Conservation (phyloP, 768 basidiomycete genomes). For the Nidularia sp. region DNA sequence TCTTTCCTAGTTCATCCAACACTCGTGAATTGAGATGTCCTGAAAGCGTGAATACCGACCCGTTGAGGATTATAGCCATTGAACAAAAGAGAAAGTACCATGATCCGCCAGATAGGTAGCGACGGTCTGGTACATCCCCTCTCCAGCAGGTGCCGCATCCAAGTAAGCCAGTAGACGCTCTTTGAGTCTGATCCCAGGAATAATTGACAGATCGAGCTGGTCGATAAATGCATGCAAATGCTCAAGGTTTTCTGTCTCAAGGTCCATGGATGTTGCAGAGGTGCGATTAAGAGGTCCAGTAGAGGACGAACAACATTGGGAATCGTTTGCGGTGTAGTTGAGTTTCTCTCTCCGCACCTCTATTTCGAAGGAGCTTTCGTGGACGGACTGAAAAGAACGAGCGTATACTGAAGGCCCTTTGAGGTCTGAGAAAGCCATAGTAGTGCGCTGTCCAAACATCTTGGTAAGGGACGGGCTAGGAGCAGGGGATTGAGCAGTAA, state of each 20-base stretch:
- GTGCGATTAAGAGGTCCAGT: not conserved
- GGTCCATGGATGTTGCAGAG: not conserved
- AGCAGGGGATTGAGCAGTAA: too few relatives aligned
- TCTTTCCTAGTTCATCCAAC: slow-evolving; percentile 39
- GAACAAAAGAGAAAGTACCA: slow-evolving; percentile 16
- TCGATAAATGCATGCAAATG: slow-evolving; percentile 29
- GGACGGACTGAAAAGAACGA: slow-evolving; percentile 35
- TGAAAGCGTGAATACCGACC: slow-evolving; percentile 11
- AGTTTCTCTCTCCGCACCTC: slow-evolving; percentile 31
- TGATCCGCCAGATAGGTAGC: slow-evolving; percentile 32
- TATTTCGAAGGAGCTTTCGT: slow-evolving; percentile 43
- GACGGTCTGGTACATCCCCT: slow-evolving; percentile 37
- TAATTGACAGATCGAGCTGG: slow-evolving; percentile 28
- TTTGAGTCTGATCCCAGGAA: slow-evolving; percentile 47
- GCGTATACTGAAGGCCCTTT: slow-evolving; percentile 36
- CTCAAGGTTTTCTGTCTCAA: slow-evolving; percentile 22
- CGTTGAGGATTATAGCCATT: not conserved
- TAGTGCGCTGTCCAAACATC: too few relatives aligned
- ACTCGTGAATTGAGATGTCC: slow-evolving; percentile 44
- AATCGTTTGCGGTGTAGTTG: not conserved
- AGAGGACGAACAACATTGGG: not conserved
- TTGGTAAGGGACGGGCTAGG: too few relatives aligned
- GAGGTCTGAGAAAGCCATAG: slow-evolving; percentile 26
- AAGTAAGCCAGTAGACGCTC: slow-evolving; percentile 25
- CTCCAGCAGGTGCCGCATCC: slow-evolving; percentile 8